A percentile compares a stretch with the other conserved stretches of the same genome.
Evolutionary conservation across 2,329 filamentous ascomycete genomes (phyloP).

Genomic region (Aspergillus viridinutans): DNA sequence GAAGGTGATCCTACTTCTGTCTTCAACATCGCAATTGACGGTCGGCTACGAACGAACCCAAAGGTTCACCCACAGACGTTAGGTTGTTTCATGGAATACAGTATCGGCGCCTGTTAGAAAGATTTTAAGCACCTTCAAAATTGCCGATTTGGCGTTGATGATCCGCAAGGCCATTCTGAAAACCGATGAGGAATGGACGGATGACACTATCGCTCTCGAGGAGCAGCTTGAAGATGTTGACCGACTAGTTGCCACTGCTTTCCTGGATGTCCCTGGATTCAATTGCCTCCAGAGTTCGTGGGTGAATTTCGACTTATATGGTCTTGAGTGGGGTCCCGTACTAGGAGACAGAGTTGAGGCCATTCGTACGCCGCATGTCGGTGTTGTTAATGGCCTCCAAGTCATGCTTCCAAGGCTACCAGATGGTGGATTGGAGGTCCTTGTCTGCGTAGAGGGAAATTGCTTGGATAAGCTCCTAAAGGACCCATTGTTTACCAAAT

Average conservation of each 20-base stretch:
- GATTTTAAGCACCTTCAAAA: constrained; percentile 24
- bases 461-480: constrained; percentile 24
- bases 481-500: constrained; percentile 30
- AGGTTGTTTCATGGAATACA: constrained; percentile 39
- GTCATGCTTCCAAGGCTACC: constrained; percentile 30
- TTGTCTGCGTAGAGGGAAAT: constrained; percentile 31
- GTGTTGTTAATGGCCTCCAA: constrained; percentile 31
- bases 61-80: constrained; percentile 34
- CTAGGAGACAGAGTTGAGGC: constrained; percentile 27
- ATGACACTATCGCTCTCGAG: constrained; percentile 26
- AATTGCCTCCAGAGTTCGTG: constrained; percentile 34
- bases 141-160: constrained; percentile 32
- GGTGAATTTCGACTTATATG: constrained; percentile 31
- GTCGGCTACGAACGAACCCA: constrained; percentile 32
- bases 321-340: constrained; percentile 30
- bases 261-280: constrained; percentile 34
- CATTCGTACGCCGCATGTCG: constrained; percentile 28
- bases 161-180: constrained; percentile 31
- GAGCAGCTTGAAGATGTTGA: constrained; percentile 31
- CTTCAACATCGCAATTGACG: constrained; percentile 39
- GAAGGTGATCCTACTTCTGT: constrained; percentile 31
- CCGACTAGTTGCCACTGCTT: constrained; percentile 30
- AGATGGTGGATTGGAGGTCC: constrained; percentile 31
- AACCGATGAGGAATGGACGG: constrained; percentile 28
- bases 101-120: constrained; percentile 18